A percentile compares a stretch with the other conserved stretches of the same genome.
Evolutionary conservation across 257 asterid species (phyloP).

Genomic region (Salvia rosmarinus): DNA sequence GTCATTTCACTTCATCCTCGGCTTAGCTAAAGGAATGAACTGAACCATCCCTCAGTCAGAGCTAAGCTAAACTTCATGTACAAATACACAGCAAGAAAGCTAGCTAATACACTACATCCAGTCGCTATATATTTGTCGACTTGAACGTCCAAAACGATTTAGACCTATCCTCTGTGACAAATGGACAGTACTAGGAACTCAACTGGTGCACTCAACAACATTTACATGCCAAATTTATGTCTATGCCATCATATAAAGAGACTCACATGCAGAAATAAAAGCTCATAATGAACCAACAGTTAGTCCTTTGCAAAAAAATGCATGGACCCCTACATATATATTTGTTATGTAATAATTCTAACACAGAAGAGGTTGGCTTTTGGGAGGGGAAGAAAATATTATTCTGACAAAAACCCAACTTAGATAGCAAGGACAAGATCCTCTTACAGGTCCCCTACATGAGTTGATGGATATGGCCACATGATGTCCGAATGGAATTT

Average conservation of each 20-base stretch:
- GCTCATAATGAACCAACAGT: constrained; percentile 17
- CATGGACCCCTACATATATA: constrained; percentile 31
- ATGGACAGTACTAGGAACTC: neutral
- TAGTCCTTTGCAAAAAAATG: neutral
- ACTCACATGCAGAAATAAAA: constrained; percentile 26
- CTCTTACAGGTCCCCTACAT: constrained; percentile 33
- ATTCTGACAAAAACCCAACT: constrained; percentile 20
- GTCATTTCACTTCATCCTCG: neutral
- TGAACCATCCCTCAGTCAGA: too few relatives aligned
- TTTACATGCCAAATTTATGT: constrained; percentile 9
- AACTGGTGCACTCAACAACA: constrained; percentile 4
- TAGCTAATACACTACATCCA: neutral
- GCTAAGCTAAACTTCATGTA: neutral
- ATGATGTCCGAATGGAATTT: neutral
- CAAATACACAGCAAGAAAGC: neutral
- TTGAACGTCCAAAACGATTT: neutral
- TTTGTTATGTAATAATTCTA: neutral
- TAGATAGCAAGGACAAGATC: constrained; percentile 30
- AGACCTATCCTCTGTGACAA: neutral
- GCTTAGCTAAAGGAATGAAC: too few relatives aligned
- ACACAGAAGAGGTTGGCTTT: neutral
- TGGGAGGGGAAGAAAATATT: constrained; percentile 16
- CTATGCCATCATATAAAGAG: constrained; percentile 20
- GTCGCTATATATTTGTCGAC: neutral
- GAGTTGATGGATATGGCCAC: constrained; percentile 22